phyloP scores from a whole-genome alignment of 371 early-diverging fungal genomes.

The Apophysomyces ossiformis region DNA sequence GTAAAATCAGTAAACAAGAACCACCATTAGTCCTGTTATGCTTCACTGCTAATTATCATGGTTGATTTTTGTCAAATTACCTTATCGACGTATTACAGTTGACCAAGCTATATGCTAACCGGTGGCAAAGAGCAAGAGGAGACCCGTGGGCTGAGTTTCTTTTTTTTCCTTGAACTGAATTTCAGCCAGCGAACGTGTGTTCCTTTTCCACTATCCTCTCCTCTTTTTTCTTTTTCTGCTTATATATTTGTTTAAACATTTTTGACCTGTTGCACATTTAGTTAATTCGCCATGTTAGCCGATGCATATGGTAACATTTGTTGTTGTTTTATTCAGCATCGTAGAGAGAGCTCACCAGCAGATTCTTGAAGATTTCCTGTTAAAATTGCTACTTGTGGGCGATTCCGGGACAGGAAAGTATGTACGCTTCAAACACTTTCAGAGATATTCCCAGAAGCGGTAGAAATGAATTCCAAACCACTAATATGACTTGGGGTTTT shows the following conservation, averaged over 20 bases:
- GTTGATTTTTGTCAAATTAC: too few relatives aligned
- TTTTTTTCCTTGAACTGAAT: conserved; percentile 12
- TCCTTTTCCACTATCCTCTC: conserved; percentile 12
- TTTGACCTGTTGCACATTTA: neutral
- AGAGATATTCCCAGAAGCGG: neutral
- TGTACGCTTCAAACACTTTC: conserved; percentile 15
- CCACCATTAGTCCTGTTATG: too few relatives aligned
- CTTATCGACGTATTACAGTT: too few relatives aligned
- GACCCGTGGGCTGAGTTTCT: conserved; percentile 15
- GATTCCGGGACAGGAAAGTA: conserved; percentile 72
- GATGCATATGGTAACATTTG: conserved; percentile 51
- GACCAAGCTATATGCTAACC: too few relatives aligned
- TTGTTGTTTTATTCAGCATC: conserved; percentile 4
- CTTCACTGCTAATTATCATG: too few relatives aligned
- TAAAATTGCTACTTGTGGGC: conserved; percentile 66
- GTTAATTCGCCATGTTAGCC: conserved; percentile 37
- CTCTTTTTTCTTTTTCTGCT: conserved; percentile 12
- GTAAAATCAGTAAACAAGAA: too few relatives aligned
- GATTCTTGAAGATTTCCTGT: conserved; percentile 49
- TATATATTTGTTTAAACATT: conserved; percentile 8
- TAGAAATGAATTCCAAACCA: neutral
- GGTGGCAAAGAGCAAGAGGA: neutral
- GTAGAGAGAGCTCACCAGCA: neutral
- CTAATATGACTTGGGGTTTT: neutral
- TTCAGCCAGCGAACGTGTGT: conserved; percentile 15